These are phyloP conservation scores for Geoglossum cookeanum DNA, from an alignment of 2,329 filamentous ascomycete species.

Conservation along the genomic window DNA sequence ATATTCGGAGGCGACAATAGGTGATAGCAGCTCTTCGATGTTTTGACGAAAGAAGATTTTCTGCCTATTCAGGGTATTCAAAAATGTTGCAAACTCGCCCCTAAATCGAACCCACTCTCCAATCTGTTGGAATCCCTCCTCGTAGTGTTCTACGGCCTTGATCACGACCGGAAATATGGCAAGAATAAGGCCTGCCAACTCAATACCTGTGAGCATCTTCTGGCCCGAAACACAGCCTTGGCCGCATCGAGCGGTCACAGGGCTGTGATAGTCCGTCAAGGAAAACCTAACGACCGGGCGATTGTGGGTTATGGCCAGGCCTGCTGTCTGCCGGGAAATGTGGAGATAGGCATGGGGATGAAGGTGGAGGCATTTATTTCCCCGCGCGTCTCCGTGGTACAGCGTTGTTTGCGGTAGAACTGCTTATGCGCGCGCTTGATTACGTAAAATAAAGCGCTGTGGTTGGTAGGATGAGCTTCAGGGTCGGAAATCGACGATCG, in stretches of 20 bases:
- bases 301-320: too few species aligned
- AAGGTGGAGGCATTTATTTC: too few species aligned
- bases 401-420: too few species aligned
- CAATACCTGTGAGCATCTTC: conserved; percentile 14
- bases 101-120: conserved; percentile 14
- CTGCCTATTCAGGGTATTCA: conserved; percentile 13
- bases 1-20: background rate
- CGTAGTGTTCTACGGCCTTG: conserved; percentile 14
- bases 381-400: too few species aligned
- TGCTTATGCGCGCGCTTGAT: too few species aligned
- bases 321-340: too few species aligned
- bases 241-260: background rate
- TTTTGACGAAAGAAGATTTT: conserved; percentile 14
- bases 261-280: too few species aligned
- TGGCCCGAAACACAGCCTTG: background rate
- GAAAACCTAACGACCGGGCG: too few species aligned
- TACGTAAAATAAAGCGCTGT: too few species aligned
- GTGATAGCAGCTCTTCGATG: conserved; percentile 7
- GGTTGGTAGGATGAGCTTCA: too few species aligned
- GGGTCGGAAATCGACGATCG: too few species aligned
- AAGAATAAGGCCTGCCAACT: conserved; percentile 16
- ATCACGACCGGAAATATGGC: conserved; percentile 17
- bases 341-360: too few species aligned
- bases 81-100: conserved; percentile 12
- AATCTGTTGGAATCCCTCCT: conserved; percentile 10